Evolutionary conservation across 75 land plant genomes (phyloP), one percentile per base, ranked within the genome.

Genomic region (Isoetes taiwanensis): DNA sequence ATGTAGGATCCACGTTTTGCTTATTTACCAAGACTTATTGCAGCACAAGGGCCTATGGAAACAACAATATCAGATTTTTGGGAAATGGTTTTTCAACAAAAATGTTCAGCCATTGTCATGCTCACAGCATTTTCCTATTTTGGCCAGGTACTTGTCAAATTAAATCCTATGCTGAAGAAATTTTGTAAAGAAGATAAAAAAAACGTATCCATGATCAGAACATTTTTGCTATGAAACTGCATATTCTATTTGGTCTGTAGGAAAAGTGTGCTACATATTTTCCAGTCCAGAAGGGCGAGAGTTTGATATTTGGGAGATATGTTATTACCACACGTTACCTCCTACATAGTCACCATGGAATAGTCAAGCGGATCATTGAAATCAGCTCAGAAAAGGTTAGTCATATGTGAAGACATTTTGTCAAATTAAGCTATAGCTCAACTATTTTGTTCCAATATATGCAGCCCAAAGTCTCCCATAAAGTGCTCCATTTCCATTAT

Each of bases 261-360:
- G 50, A 46, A 6, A 46, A 46, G 25, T 46, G 50, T n/a, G 50
- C 50, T 19, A 19, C 50, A n/a, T 46, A 46, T 46, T 46, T 46
- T 46, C 50, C 50, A 6, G 5, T n/a, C 6, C 25, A 19, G 25
- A 23, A 6, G 16, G 25, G 25, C n/a, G n/a, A 46, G 50, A 19
- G 25, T 6, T 23, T 19, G 25, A 23, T 46, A 3, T 46, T 19
- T 46, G 50, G 50, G 6, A 19, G 50, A 6, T 4, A 19, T 5
- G 5, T 16, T 19, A 23, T 46, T 16, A 46, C 50, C 16, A 46
- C 16, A 19, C 16, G 25, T 6, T 5, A 23, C n/a, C 16, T 46
- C 4, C 8, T 6, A 6, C 6, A 6, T 4, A 46, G 50, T 16
- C 16, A n/a, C 23, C 16, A 46, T n/a, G 6, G 21, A n/a, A 46